A percentile compares a stretch with the other conserved stretches of the same genome.
Evolutionary conservation across 352 stramenopile genomes (phyloP).

Genomic region (Thalassiosira hispida): DNA sequence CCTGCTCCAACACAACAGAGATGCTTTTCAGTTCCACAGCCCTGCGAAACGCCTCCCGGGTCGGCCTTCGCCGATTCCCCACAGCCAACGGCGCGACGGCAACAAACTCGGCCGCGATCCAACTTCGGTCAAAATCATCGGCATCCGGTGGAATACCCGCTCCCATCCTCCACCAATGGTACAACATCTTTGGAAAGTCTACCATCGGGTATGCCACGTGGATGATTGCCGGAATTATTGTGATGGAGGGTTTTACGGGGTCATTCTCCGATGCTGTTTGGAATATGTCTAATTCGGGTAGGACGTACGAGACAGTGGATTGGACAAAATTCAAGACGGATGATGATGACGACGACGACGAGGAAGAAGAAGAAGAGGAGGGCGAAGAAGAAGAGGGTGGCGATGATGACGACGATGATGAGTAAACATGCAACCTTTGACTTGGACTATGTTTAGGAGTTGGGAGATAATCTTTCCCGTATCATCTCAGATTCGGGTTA

Average conservation of each 20-base stretch:
- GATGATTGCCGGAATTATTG: slow-evolving; percentile 74
- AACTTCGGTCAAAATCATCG: slow-evolving; percentile 39
- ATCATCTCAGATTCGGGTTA: no score
- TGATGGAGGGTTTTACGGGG: slow-evolving; percentile 73
- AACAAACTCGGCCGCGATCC: not conserved
- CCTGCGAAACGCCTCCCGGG: slow-evolving; percentile 37
- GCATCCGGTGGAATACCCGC: slow-evolving; percentile 36
- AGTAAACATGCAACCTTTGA: slow-evolving; percentile 38
- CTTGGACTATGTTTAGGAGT: not conserved
- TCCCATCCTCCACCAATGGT: slow-evolving; percentile 38
- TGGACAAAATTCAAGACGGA: slow-evolving; percentile 80
- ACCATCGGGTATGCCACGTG: slow-evolving; percentile 80
- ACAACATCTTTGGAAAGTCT: slow-evolving; percentile 76
- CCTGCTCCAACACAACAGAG: not conserved
- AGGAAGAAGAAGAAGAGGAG: slow-evolving; percentile 79
- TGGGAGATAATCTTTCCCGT: no score
- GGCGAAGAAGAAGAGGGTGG: slow-evolving; percentile 43
- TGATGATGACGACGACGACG: slow-evolving; percentile 81
- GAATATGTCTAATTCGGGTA: slow-evolving; percentile 74
- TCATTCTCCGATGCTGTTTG: slow-evolving; percentile 65
- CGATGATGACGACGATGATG: slow-evolving; percentile 64
- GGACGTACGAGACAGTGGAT: slow-evolving; percentile 81
- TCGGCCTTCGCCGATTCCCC: slow-evolving; percentile 26
- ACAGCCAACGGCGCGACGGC: slow-evolving; percentile 1
- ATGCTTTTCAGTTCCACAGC: slow-evolving; percentile 20